Percentiles rank a stretch among this genome's conserved stretches.
These are phyloP conservation scores for Vigna hirtella DNA, from an alignment of 306 rosid genomes.

Conservation along the genomic window DNA sequence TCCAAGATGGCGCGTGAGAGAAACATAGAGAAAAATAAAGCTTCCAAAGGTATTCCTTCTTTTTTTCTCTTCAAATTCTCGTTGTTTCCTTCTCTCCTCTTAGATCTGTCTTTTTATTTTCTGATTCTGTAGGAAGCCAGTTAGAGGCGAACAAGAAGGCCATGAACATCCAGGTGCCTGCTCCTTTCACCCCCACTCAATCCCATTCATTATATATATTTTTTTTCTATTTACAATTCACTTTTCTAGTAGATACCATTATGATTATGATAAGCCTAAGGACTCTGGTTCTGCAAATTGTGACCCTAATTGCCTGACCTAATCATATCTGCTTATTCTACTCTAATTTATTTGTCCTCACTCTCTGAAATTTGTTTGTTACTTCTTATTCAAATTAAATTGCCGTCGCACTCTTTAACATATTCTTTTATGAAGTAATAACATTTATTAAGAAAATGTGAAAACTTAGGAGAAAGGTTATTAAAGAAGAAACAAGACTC, in stretches of 20 bases:
- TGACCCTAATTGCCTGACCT: too few relatives aligned
- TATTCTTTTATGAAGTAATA: too few relatives aligned
- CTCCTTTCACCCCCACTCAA: not conserved
- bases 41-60: conserved; percentile 44
- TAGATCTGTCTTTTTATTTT: not conserved
- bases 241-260: too few relatives aligned
- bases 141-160: conserved; percentile 10
- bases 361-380: too few relatives aligned
- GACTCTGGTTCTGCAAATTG: not conserved
- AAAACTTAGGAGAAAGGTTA: too few relatives aligned
- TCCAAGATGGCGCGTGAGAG: conserved; percentile 31
- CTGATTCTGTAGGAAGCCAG: not conserved
- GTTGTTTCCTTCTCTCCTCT: not conserved
- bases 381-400: too few relatives aligned
- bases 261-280: not conserved
- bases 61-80: not conserved
- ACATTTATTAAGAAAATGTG: too few relatives aligned
- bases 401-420: too few relatives aligned
- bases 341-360: too few relatives aligned
- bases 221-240: not conserved
- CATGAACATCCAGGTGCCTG: not conserved
- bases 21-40: conserved; percentile 61
- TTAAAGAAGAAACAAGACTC: too few relatives aligned
- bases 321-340: too few relatives aligned
- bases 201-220: not conserved